phyloP scores from a whole-genome alignment of 2,329 filamentous ascomycete species.

The Pseudogymnoascus sp. region DNA sequence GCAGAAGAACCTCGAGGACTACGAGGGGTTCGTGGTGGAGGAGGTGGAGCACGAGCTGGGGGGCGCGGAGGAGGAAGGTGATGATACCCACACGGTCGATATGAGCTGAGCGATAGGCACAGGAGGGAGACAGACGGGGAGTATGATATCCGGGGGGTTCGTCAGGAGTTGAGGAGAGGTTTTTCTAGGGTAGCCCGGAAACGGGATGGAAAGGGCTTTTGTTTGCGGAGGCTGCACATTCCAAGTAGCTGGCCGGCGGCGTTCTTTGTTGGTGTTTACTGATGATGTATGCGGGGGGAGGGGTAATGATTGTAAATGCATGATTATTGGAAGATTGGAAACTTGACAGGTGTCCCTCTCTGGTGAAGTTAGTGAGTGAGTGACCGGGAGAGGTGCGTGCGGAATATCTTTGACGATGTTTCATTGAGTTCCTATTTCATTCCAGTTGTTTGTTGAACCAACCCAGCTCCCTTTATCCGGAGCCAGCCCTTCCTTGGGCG shows the following conservation, averaged over 20 bases:
- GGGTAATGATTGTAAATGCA: background rate
- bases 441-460: too few species aligned
- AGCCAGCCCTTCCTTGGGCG: background rate
- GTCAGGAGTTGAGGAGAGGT: conserved; percentile 1
- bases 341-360: background rate
- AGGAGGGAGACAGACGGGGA: background rate
- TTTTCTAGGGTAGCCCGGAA: background rate
- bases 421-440: too few species aligned
- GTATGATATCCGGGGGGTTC: background rate
- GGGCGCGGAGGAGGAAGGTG: conserved; percentile 46
- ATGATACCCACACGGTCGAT: conserved; percentile 47
- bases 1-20: conserved; percentile 86
- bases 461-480: background rate
- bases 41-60: conserved; percentile 82
- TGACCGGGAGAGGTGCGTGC: background rate
- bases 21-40: conserved; percentile 86
- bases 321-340: background rate
- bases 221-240: background rate
- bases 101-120: conserved; percentile 27
- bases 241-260: background rate
- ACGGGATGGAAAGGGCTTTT: background rate
- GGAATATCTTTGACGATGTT: background rate
- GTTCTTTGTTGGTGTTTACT: background rate
- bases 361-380: background rate
- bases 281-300: background rate